These are phyloP conservation scores for Phytopythium boreale DNA, from an alignment of 352 stramenopile genomes.

Conservation along the genomic window DNA sequence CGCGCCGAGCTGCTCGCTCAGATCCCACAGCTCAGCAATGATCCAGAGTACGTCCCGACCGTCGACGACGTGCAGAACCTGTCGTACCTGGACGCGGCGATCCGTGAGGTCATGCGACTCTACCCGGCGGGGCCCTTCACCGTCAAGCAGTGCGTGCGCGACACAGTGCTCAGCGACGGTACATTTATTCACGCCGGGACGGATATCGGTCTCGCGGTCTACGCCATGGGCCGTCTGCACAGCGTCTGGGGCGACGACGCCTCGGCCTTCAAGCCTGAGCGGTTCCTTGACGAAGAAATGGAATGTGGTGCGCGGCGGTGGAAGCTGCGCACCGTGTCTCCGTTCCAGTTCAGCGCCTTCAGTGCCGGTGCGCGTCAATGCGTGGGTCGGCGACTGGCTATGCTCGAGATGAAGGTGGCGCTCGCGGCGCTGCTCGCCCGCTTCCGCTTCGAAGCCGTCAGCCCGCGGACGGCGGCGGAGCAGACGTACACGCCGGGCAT, in stretches of 20 bases:
- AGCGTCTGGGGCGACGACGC: conserved; percentile 48
- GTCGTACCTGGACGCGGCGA: conserved; percentile 48
- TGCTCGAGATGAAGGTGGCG: conserved; percentile 60
- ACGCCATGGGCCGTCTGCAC: conserved; percentile 32
- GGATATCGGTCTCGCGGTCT: conserved; percentile 36
- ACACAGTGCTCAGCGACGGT: conserved; percentile 44
- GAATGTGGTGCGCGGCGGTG: conserved; percentile 7
- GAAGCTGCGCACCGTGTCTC: conserved; percentile 20
- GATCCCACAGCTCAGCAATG: conserved; percentile 19
- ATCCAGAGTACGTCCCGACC: conserved; percentile 23
- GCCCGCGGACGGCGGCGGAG: conserved; percentile 30
- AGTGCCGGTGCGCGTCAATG: conserved; percentile 29
- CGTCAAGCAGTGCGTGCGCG: conserved; percentile 34
- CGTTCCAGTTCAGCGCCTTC: conserved; percentile 36
- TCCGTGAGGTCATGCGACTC: conserved; percentile 59
- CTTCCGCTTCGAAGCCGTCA: conserved; percentile 26
- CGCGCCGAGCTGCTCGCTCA: conserved; percentile 22
- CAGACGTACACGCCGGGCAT: conserved; percentile 66
- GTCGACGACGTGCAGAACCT: conserved; percentile 49
- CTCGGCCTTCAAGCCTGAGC: conserved; percentile 37
- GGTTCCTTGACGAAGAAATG: conserved; percentile 30
- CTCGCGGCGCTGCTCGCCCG: conserved; percentile 47
- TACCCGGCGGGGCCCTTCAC: conserved; percentile 46
- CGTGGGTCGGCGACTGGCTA: conserved; percentile 41
- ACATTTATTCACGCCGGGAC: conserved; percentile 19